Conservation (phyloP, 352 stramenopile genomes). For the Globisporangium paroecandrum region DNA sequence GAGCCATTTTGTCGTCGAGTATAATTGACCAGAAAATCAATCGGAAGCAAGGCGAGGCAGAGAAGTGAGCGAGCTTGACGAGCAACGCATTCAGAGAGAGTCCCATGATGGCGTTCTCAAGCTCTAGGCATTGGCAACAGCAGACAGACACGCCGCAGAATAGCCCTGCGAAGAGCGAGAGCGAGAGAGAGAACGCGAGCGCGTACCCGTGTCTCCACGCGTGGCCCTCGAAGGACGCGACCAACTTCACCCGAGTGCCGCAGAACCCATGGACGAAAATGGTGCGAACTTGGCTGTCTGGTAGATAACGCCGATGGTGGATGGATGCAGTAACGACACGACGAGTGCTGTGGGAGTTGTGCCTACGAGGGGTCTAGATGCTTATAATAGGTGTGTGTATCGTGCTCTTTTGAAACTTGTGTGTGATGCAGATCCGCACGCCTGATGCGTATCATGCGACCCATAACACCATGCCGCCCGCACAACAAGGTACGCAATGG, state of each 20-base stretch:
- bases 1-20: neutral
- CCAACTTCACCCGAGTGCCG: slow-evolving; percentile 34
- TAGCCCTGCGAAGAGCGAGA: slow-evolving; percentile 6
- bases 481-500: slow-evolving; percentile 43
- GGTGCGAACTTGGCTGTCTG: slow-evolving; percentile 18
- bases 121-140: slow-evolving; percentile 15
- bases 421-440: slow-evolving; percentile 41
- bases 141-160: slow-evolving; percentile 11
- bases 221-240: slow-evolving; percentile 40
- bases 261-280: slow-evolving; percentile 36
- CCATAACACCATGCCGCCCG: slow-evolving; percentile 60
- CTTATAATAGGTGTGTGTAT: neutral
- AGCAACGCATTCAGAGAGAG: neutral
- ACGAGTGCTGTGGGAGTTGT: neutral
- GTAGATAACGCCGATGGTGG: neutral
- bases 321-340: neutral
- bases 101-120: slow-evolving; percentile 24
- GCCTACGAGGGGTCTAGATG: neutral
- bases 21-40: neutral
- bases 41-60: neutral
- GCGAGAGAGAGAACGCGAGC: too few species aligned
- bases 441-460: slow-evolving; percentile 62
- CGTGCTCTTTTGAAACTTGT: neutral
- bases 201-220: slow-evolving; percentile 9
- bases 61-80: neutral